A percentile compares a stretch with the other conserved stretches of the same genome.
Conservation (phyloP, 2,329 filamentous ascomycete genomes). For the Bisporella sp. region DNA sequence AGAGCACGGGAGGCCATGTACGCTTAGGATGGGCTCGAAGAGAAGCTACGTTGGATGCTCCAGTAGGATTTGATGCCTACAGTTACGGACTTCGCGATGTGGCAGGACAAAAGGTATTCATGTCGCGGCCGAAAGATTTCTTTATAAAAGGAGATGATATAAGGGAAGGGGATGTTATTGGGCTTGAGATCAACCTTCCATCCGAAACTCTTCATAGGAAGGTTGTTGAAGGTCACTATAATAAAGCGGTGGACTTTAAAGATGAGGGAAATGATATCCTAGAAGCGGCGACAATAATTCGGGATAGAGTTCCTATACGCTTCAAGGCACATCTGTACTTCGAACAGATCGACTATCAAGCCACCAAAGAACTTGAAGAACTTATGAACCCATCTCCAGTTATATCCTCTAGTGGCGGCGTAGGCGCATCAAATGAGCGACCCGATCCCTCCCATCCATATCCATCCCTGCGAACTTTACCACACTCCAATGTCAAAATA, state of each 20-base stretch:
- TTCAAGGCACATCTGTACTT: constrained; percentile 94
- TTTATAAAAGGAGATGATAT: constrained; percentile 74
- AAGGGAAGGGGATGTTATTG: constrained; percentile 86
- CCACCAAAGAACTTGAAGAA: constrained; percentile 83
- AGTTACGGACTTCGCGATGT: constrained; percentile 91
- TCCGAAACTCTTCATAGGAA: constrained; percentile 81
- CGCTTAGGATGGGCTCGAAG: constrained; percentile 81
- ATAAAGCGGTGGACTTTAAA: constrained; percentile 71
- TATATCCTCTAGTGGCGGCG: constrained; percentile 30
- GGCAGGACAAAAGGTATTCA: constrained; percentile 84
- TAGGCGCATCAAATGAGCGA: constrained; percentile 35
- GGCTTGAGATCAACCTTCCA: constrained; percentile 85
- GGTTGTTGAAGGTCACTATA: constrained; percentile 80
- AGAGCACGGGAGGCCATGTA: constrained; percentile 46
- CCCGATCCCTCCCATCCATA: constrained; percentile 67
- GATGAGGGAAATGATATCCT: constrained; percentile 43
- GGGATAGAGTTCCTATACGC: constrained; percentile 89
- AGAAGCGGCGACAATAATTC: constrained; percentile 73
- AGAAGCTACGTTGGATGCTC: constrained; percentile 75
- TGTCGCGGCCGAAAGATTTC: constrained; percentile 88
- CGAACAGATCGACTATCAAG: constrained; percentile 84
- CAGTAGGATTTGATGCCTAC: constrained; percentile 84
- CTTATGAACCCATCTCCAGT: constrained; percentile 62
- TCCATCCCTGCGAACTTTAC: constrained; percentile 76
- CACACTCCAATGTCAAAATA: constrained; percentile 76